A percentile compares a stretch with the other conserved stretches of the same genome.
Conservation (phyloP, 2,329 filamentous ascomycete genomes). For the Trichoderma endophyticum region DNA sequence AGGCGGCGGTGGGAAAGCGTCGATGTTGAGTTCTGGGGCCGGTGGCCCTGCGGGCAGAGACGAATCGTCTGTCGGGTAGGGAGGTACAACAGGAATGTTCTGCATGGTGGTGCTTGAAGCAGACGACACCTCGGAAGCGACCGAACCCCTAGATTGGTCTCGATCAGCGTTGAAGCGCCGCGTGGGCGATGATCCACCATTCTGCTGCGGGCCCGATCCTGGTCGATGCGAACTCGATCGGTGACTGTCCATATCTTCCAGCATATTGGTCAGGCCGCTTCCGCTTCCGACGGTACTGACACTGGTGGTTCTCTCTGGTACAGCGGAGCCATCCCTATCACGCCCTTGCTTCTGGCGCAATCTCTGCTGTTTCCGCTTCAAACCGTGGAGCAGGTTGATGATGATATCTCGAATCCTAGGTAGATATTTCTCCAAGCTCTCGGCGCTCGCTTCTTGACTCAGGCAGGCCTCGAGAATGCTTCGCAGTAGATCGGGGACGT, state of each 20-base stretch:
- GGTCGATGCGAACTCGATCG: slow-evolving; percentile 37
- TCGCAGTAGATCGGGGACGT: slow-evolving; percentile 86
- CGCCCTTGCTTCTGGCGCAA: slow-evolving; percentile 61
- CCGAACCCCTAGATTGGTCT: slow-evolving; percentile 50
- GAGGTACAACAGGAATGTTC: slow-evolving; percentile 69
- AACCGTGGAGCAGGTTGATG: slow-evolving; percentile 90
- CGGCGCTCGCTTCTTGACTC: slow-evolving; percentile 90
- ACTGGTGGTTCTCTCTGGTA: slow-evolving; percentile 53
- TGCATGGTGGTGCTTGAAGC: slow-evolving; percentile 74
- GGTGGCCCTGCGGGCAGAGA: slow-evolving; percentile 41
- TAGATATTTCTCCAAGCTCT: slow-evolving; percentile 90
- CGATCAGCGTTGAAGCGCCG: slow-evolving; percentile 47
- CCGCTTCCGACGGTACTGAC: slow-evolving; percentile 56
- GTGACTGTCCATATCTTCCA: slow-evolving; percentile 60
- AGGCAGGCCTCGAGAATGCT: slow-evolving; percentile 92
- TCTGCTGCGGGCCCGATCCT: slow-evolving; percentile 28
- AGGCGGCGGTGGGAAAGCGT: slow-evolving; percentile 69
- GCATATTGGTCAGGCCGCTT: slow-evolving; percentile 51
- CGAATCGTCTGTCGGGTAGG: slow-evolving; percentile 63
- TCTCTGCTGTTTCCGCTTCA: slow-evolving; percentile 96
- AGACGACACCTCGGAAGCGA: slow-evolving; percentile 60
- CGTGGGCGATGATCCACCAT: slow-evolving; percentile 43
- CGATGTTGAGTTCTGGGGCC: slow-evolving; percentile 51
- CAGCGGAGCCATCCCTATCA: slow-evolving; percentile 45
- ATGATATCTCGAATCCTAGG: slow-evolving; percentile 97